Evolutionary conservation across 2,329 filamentous ascomycete species (phyloP), one percentile per base, ranked within the genome.

Genomic region (Colletotrichum higginsianum): DNA sequence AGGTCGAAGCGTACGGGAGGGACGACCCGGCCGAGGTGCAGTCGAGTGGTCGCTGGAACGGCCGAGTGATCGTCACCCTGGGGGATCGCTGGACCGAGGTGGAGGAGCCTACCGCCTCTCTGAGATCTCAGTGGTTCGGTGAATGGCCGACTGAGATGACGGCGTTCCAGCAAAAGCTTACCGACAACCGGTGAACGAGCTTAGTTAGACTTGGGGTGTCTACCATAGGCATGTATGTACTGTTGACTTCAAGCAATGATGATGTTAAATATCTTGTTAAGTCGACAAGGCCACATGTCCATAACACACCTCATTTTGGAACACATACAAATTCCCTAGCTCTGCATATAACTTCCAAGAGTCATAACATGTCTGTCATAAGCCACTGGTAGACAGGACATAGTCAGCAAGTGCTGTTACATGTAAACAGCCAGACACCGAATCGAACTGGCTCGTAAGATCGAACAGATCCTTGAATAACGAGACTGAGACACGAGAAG

Each of bases 31-130:
- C 50, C 18, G 3, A 53, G 23, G 23, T 35, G 38, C 23, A 53
- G 6, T 26, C 18, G 30, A 8, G 13, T n/a, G 53, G 49, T 16
- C 64, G 65, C 6, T 84, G 82, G 82, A 82, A 84, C 62, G 79
- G 78, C 0, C 67, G 78, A 1, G 71, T 76, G 3, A 82, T 84
- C 26, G 42, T 82, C 9, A 81, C 80, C 1, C 66, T 82, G 9
- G 82, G 81, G 2, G 77, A 82, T 44, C 58, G 44, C 0, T 84
- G 79, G 60, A 80, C 79, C 1, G 82, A 83, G 75, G 23, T 83
- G 12, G 82, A 82, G 68, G 78, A 77, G 47, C 67, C 77, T 0
- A 61, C 75, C 0, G 71, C 78, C 0, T 75, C 76, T 21, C 56
- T 78, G 58, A 53, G 71, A 2, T 40, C 66, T 12, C 72, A 73